Base-by-base conservation (phyloP, 805 yeast species). In the Sugiyamaella marilandica region DNA sequence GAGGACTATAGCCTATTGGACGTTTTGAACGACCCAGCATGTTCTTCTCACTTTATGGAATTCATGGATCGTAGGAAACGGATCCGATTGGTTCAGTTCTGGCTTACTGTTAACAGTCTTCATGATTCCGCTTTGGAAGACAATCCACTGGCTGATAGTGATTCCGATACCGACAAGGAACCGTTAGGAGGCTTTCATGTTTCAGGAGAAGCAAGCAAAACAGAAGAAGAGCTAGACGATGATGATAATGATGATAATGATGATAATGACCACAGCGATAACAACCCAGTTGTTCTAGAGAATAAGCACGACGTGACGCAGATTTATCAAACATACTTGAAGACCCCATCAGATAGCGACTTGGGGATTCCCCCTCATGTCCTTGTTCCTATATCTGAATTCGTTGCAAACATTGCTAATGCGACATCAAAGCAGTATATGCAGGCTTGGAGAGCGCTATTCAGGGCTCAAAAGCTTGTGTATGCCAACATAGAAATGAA, bases 91-190 rank as follows among this genome's bases (percentile, higher is more conserved):
- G 62, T 88, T 2, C 83, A 82, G 43, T 82, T 81, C 55, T 86
- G 90, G 88, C 64, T 78, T 3, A 76, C 79, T 1, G 84, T 88
- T 2, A 85, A 87, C 55, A 73, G 78, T 0, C 75, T 87, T 36
- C 80, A 82, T 59, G 85, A 85, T 47, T n/a, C 21, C 7, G 96
- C 97, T 0, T 66, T 90, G 14, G 87, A 83, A 56, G 85, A 78
- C 2, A 39, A 11, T n/a, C 16, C 14, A 13, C 53, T 71, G 34
- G 14, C 13, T 24, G 51, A 36, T 4, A 41, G 37, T 11, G 48
- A 49, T 33, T 10, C 34, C 5, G 21, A 16, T 24, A 19, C 29
- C 31, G 47, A 49, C 21, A 31, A 43, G 8, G 50, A 71, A 56
- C 66, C 72, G 2, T 11, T 60, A 61, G 34, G 62, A 64, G 10